Conservation (phyloP, 805 yeast genomes). For the Metschnikowia colocasiae region DNA sequence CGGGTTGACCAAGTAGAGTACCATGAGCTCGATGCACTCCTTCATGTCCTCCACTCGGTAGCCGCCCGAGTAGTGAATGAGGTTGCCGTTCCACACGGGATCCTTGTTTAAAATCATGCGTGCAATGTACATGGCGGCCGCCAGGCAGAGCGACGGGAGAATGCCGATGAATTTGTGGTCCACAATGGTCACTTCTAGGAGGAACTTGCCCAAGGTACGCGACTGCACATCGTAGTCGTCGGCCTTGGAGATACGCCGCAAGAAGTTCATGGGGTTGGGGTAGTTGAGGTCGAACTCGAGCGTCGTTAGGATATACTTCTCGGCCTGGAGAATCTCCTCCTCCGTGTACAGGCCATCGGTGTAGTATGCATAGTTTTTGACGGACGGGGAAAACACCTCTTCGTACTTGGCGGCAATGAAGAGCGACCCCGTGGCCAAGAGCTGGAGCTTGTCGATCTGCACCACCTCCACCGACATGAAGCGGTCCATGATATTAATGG, state of each 20-base stretch:
- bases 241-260: conserved; percentile 84
- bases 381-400: conserved; percentile 85
- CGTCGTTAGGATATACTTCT: conserved; percentile 68
- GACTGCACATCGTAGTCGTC: conserved; percentile 84
- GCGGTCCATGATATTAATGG: conserved; percentile 84
- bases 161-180: conserved; percentile 71
- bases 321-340: conserved; percentile 79
- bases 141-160: conserved; percentile 77
- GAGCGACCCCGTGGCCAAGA: conserved; percentile 79
- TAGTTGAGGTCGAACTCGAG: conserved; percentile 72
- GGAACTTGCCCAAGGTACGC: conserved; percentile 80
- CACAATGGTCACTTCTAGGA: conserved; percentile 72
- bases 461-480: conserved; percentile 73
- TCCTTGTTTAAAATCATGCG: conserved; percentile 64
- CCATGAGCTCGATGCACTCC: conserved; percentile 68
- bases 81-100: conserved; percentile 78
- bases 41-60: conserved; percentile 68
- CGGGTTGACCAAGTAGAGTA: conserved; percentile 74
- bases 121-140: conserved; percentile 82
- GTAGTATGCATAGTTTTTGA: conserved; percentile 79
- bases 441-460: conserved; percentile 74
- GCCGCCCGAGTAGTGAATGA: conserved; percentile 90
- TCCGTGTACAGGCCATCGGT: conserved; percentile 83
- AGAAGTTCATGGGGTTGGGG: conserved; percentile 87
- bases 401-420: conserved; percentile 92